phyloP scores from a whole-genome alignment of 2,329 filamentous ascomycete species.

The Cryphonectria carpinicola region DNA sequence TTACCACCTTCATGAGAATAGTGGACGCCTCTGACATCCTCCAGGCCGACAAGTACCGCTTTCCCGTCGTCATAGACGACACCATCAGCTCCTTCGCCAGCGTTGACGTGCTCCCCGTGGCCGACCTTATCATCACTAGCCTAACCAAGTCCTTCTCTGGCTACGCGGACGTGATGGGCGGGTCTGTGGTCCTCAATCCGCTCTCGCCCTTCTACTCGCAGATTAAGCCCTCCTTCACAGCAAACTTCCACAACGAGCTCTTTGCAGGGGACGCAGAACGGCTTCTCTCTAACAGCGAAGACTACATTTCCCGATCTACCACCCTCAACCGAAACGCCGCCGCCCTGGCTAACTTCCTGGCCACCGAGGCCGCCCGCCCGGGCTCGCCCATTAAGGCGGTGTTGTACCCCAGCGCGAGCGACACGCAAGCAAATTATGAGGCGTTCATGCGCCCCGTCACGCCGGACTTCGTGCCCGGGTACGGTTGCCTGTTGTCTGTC shows the following conservation, averaged over 20 bases:
- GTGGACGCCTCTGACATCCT: not conserved
- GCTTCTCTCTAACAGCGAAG: constrained; percentile 53
- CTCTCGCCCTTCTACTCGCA: constrained; percentile 44
- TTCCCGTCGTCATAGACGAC: constrained; percentile 53
- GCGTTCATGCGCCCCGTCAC: constrained; percentile 43
- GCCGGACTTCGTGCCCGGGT: constrained; percentile 53
- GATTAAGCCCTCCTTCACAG: constrained; percentile 40
- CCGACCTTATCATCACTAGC: constrained; percentile 55
- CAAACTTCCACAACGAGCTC: constrained; percentile 48
- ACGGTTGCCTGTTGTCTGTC: constrained; percentile 58
- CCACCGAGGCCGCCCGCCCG: constrained; percentile 39
- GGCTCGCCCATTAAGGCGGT: constrained; percentile 47
- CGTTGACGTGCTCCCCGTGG: constrained; percentile 52
- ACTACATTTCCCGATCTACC: constrained; percentile 58
- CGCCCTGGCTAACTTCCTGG: constrained; percentile 50
- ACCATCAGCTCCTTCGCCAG: constrained; percentile 53
- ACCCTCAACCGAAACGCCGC: constrained; percentile 57
- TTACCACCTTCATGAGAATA: constrained; percentile 22
- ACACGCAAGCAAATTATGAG: constrained; percentile 43
- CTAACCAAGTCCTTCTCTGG: constrained; percentile 65
- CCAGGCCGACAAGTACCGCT: constrained; percentile 46
- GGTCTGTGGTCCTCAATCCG: constrained; percentile 54
- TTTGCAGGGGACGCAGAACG: constrained; percentile 51
- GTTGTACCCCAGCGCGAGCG: constrained; percentile 47
- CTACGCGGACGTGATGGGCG: constrained; percentile 58